These are phyloP conservation scores for Amaranthus cruentus DNA, from an alignment of 148 eudicot genomes.

Conservation along the genomic window DNA sequence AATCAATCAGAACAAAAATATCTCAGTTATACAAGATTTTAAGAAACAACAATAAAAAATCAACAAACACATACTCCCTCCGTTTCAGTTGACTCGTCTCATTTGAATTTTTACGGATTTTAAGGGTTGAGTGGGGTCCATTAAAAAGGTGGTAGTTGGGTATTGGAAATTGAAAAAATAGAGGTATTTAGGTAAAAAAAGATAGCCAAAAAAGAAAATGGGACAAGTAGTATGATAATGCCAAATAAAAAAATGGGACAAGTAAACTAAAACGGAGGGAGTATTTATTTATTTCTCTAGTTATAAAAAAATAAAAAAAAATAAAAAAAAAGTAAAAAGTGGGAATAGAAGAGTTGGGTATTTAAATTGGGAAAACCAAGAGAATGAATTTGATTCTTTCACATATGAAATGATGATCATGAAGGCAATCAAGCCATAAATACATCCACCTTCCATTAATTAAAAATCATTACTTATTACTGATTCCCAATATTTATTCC, in stretches of 20 bases:
- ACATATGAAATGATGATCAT: background rate
- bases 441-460: background rate
- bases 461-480: background rate
- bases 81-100: too few species aligned
- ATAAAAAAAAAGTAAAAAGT: background rate
- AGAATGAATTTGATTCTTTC: background rate
- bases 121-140: too few species aligned
- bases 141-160: too few species aligned
- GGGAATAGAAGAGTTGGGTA: background rate
- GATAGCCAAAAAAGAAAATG: too few species aligned
- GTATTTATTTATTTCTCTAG: background rate
- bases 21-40: too few species aligned
- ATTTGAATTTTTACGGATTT: too few species aligned
- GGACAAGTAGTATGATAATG: too few species aligned
- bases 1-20: too few species aligned
- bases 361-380: conserved; percentile 10
- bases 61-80: too few species aligned
- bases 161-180: background rate
- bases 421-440: background rate
- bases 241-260: too few species aligned
- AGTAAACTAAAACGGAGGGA: too few species aligned
- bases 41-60: too few species aligned
- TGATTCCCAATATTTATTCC: background rate
- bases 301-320: background rate
- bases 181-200: background rate